Evolutionary conservation across 2,329 filamentous ascomycete genomes (phyloP), one percentile per base, ranked within the genome.

Genomic region (Acephala macrosclerotiorum): DNA sequence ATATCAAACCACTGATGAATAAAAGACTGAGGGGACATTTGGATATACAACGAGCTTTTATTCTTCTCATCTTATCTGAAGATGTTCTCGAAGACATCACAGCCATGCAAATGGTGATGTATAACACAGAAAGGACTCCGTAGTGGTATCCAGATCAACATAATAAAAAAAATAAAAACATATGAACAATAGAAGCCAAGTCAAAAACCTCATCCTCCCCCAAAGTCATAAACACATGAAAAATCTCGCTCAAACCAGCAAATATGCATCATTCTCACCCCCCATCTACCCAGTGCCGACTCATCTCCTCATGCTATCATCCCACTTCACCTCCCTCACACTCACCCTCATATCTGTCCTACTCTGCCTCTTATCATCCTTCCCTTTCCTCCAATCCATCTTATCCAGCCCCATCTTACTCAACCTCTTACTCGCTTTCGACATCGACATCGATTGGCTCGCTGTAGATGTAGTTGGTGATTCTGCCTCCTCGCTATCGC

Each of bases 321-420:
- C 65, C 68, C 66, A 71, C 65, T 65, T 66, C 16, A 72, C 67
- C 47, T 74, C 71, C 61, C 70, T 49, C 47, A 70, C 72, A 56
- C 60, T 67, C 2, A 72, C 60, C 8, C 26, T n/a, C 49, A 53
- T 33, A 33, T 33, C 29, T 5, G 29, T 16, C 36, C 68, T 47
- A 47, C 65, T 70, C 57, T 69, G 57, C 42, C 62, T 61, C 60
- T 67, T 66, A 4, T 63, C 60, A 8, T 70, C 67, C 59, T 60
- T 62, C 22, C 72, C 69, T 55, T 68, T 71, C 59, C 66, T 45
- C 73, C 73, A 70, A 64, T 75, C 66, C 74, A 73, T 69, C 66
- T 69, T 66, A 22, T 70, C 69, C 16, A 73, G 56, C 12, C 63
- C 69, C 69, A 74, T 69, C 60, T 60, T 71, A 51, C 71, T 73